Percentiles rank a stretch among this genome's conserved stretches.
Evolutionary conservation across 306 rosid species (phyloP).

Genomic region (Neltuma alba): DNA sequence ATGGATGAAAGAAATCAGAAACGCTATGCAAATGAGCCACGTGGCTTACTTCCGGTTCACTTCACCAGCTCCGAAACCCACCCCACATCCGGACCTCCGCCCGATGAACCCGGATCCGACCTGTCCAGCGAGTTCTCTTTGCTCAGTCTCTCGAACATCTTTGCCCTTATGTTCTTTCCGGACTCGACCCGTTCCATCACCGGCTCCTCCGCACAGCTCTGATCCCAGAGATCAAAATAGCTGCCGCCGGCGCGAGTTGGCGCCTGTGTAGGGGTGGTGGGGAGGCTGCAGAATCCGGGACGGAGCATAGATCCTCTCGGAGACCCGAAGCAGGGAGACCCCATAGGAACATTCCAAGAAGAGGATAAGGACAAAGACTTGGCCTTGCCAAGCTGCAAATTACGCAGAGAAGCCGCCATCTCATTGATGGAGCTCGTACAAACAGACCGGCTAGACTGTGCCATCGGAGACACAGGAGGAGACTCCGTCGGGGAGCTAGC

Average conservation of each 20-base stretch:
- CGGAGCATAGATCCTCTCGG: constrained; percentile 68
- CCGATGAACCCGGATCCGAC: constrained; percentile 32
- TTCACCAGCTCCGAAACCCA: constrained; percentile 83
- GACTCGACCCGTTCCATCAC: constrained; percentile 97
- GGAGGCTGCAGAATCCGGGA: constrained; percentile 79
- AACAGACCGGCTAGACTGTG: constrained; percentile 54
- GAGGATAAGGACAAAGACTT: constrained; percentile 66
- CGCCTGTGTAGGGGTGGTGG: constrained; percentile 67
- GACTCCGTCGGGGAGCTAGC: constrained; percentile 52
- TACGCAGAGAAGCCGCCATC: constrained; percentile 73
- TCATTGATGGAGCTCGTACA: constrained; percentile 57
- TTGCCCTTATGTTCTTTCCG: constrained; percentile 68
- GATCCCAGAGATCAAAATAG: constrained; percentile 54
- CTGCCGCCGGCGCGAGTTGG: constrained; percentile 41
- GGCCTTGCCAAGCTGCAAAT: constrained; percentile 65
- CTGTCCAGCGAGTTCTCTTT: constrained; percentile 67
- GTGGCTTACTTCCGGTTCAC: constrained; percentile 12
- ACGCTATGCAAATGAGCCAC: neutral
- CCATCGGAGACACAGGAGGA: constrained; percentile 78
- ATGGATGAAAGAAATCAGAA: neutral
- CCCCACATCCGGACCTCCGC: constrained; percentile 62
- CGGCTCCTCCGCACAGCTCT: constrained; percentile 67
- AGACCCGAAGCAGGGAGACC: constrained; percentile 64
- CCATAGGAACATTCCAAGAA: constrained; percentile 58
- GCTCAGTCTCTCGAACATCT: constrained; percentile 87